A percentile compares a stretch with the other conserved stretches of the same genome.
phyloP scores from a whole-genome alignment of 345 rosid species.

The Syzygium jambos region DNA sequence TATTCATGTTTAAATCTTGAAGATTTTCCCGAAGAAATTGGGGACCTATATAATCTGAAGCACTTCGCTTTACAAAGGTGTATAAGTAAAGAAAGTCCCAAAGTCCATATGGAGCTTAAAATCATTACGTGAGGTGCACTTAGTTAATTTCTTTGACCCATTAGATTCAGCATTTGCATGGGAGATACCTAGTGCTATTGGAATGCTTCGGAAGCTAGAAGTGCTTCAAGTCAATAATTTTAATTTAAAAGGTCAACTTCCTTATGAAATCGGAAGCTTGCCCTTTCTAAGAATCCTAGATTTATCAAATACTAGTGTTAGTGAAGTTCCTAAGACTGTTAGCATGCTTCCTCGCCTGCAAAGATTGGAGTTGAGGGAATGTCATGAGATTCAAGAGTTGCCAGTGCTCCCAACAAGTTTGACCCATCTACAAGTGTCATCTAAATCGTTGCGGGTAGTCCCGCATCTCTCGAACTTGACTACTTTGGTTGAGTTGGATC shows the following conservation, averaged over 20 bases:
- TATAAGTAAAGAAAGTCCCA: background rate
- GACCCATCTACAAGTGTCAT: background rate
- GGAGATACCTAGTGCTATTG: background rate
- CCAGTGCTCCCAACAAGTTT: background rate
- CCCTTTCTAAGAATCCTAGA: background rate
- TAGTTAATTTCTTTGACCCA: background rate
- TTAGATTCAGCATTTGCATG: background rate
- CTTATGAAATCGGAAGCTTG: background rate
- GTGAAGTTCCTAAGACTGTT: background rate
- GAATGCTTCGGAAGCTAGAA: background rate
- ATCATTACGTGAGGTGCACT: background rate
- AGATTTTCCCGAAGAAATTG: background rate
- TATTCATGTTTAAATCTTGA: fast-evolving
- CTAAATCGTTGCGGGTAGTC: background rate
- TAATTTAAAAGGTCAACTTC: background rate
- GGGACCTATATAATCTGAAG: background rate
- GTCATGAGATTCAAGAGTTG: background rate
- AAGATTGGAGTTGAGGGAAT: background rate
- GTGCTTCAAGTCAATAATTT: fast-evolving
- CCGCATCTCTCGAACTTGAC: background rate
- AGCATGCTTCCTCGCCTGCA: background rate
- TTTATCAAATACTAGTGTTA: background rate
- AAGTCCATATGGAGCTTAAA: background rate
- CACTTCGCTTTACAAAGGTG: background rate
- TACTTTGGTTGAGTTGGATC: background rate